Conservation (phyloP, 2,329 filamentous ascomycete genomes). For the Dactylellina leptospora region DNA sequence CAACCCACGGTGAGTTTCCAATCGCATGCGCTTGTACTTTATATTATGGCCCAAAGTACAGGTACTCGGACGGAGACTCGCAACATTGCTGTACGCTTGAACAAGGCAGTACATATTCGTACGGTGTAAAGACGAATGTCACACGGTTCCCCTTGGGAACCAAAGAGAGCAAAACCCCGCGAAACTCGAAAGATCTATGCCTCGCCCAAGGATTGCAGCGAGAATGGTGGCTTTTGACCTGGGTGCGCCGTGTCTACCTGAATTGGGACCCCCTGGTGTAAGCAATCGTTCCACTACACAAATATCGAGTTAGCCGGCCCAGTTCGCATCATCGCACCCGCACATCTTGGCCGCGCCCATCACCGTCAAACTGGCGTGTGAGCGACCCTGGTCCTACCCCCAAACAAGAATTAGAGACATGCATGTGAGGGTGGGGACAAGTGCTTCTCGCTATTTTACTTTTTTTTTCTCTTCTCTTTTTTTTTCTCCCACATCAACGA, state of each 20-base stretch:
- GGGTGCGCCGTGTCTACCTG: slow-evolving; percentile 1
- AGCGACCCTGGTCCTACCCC: slow-evolving; percentile 46
- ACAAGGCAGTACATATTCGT: slow-evolving; percentile 20
- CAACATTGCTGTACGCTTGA: slow-evolving; percentile 4
- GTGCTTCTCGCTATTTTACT: slow-evolving; percentile 28
- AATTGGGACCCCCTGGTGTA: slow-evolving; percentile 23
- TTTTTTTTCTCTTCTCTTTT: slow-evolving; percentile 19
- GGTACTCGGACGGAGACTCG: slow-evolving; percentile 22
- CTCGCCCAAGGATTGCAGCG: slow-evolving; percentile 9
- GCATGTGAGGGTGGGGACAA: slow-evolving; percentile 39
- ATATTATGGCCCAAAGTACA: slow-evolving; percentile 27
- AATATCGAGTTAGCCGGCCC: slow-evolving; percentile 22
- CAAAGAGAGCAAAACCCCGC: background rate
- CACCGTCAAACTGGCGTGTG: slow-evolving; percentile 40
- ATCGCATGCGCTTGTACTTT: slow-evolving; percentile 35
- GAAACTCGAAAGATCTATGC: slow-evolving; percentile 4
- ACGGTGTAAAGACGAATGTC: slow-evolving; percentile 14
- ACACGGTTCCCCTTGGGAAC: background rate
- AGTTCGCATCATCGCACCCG: slow-evolving; percentile 6
- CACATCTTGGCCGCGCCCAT: background rate
- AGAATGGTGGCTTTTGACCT: background rate
- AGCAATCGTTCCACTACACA: slow-evolving; percentile 30
- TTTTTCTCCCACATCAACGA: slow-evolving; percentile 26
- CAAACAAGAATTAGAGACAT: slow-evolving; percentile 47
- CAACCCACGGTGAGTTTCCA: slow-evolving; percentile 17